Conservation (phyloP, 306 rosid genomes). For the Mucuna pruriens region DNA sequence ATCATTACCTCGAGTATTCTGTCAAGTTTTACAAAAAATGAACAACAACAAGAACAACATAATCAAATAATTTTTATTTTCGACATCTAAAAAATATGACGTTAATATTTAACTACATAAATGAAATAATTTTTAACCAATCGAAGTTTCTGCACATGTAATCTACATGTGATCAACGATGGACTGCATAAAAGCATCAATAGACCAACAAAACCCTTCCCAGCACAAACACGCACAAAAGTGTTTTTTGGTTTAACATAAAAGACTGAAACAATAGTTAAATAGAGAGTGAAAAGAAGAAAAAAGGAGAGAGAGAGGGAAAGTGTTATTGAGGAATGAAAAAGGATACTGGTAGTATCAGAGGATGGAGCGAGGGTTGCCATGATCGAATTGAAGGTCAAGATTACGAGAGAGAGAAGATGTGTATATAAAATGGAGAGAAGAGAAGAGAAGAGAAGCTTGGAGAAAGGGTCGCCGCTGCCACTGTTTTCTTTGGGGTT, state of each 20-base stretch:
- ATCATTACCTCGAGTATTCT: not conserved
- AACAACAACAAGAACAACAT: not conserved
- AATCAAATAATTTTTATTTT: not conserved
- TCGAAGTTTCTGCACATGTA: not conserved
- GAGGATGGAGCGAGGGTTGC: constrained; percentile 21
- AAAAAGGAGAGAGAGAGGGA: not conserved
- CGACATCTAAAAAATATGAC: not conserved
- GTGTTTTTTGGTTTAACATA: too few species aligned
- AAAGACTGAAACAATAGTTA: not conserved
- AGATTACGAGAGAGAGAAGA: not conserved
- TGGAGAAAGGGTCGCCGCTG: constrained; percentile 49
- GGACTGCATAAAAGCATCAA: not conserved
- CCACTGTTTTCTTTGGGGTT: constrained; percentile 24
- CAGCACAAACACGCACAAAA: not conserved
- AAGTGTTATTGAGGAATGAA: too few species aligned
- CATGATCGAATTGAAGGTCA: constrained; percentile 28
- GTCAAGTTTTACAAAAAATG: not conserved
- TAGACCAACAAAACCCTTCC: not conserved
- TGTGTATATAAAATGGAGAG: not conserved
- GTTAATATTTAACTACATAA: not conserved
- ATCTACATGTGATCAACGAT: not conserved
- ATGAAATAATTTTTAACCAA: not conserved
- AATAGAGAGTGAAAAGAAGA: not conserved
- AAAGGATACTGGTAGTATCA: constrained; percentile 20
- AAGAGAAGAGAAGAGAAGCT: constrained; percentile 25